phyloP scores from a whole-genome alignment of 257 asterid genomes.

The Petrea volubilis region DNA sequence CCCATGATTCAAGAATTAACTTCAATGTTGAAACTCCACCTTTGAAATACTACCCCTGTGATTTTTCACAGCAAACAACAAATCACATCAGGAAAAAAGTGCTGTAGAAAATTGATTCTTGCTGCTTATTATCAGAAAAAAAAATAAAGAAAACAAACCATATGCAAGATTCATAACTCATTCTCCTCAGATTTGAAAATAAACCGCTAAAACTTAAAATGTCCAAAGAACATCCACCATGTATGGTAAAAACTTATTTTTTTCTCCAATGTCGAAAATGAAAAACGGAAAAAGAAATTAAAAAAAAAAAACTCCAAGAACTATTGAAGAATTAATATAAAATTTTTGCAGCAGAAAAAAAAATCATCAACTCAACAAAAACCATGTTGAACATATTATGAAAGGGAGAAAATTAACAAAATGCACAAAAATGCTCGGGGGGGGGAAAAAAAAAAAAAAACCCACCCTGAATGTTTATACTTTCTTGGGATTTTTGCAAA shows the following conservation, averaged over 20 bases:
- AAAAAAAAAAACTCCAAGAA: constrained; percentile 22
- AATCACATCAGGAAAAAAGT: constrained; percentile 20
- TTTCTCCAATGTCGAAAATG: background rate
- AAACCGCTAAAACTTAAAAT: background rate
- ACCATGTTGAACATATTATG: background rate
- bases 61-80: constrained; percentile 8
- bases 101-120: background rate
- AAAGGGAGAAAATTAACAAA: background rate
- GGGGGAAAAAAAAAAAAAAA: background rate
- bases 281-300: background rate
- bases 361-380: no score
- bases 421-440: background rate
- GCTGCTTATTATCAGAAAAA: constrained; percentile 2
- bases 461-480: background rate
- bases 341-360: background rate
- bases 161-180: constrained; percentile 7
- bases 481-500: constrained; percentile 4
- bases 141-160: background rate
- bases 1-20: constrained; percentile 51
- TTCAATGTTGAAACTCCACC: constrained; percentile 22
- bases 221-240: background rate
- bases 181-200: background rate
- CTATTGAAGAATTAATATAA: constrained; percentile 3
- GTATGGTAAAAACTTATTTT: background rate
- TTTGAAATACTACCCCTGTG: constrained; percentile 18